Evolutionary conservation across 2,329 filamentous ascomycete genomes (phyloP).

Genomic region (Epichloe bromicola): DNA sequence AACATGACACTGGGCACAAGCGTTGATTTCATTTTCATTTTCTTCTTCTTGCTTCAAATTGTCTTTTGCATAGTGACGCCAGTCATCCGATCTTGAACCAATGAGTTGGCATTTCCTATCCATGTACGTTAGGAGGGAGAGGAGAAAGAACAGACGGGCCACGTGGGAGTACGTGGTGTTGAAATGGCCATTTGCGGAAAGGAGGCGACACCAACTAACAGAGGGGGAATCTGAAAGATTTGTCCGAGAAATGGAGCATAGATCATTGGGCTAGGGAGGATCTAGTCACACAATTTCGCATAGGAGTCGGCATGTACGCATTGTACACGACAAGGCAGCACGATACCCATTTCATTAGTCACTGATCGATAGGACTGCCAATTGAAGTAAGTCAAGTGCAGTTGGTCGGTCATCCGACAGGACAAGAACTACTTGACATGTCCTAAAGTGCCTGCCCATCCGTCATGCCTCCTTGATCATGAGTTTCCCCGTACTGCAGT

Average conservation of each 20-base stretch:
- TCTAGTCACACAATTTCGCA: neutral
- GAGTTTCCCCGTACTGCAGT: too few species aligned
- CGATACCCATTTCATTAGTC: neutral
- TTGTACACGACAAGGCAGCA: neutral
- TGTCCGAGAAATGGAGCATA: neutral
- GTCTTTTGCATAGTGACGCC: slow-evolving; percentile 6
- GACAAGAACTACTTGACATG: too few species aligned
- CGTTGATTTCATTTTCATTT: slow-evolving; percentile 8
- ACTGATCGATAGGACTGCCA: neutral
- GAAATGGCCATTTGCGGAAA: neutral
- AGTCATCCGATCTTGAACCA: neutral
- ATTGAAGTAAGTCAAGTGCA: neutral
- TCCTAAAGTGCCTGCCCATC: too few species aligned
- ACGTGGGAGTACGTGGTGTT: neutral
- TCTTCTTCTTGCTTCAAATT: slow-evolving; percentile 1
- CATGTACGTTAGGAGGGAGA: neutral
- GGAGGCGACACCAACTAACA: neutral
- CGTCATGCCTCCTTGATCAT: too few species aligned
- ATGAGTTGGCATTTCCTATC: neutral
- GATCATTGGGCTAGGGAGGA: neutral
- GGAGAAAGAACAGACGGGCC: neutral
- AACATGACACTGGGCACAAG: slow-evolving; percentile 3
- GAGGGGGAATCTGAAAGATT: neutral
- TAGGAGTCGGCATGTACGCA: neutral
- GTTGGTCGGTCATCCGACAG: too few species aligned